These are phyloP conservation scores for Mycena sanguinolenta DNA, from an alignment of 768 basidiomycete species.

Conservation along the genomic window DNA sequence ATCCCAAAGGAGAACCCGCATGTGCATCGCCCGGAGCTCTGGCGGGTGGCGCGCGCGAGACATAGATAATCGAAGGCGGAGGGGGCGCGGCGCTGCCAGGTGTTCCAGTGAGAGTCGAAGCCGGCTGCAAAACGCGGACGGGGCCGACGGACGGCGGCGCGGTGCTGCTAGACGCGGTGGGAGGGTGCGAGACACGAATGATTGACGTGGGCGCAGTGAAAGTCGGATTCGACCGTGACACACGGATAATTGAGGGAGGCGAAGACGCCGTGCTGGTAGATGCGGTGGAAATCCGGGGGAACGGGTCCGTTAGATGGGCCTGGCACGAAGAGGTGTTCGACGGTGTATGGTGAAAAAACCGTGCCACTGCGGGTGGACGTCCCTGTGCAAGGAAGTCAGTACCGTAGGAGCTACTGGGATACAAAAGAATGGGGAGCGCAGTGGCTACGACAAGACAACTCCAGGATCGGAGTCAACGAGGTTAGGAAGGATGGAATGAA, in stretches of 20 bases:
- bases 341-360: slow-evolving; percentile 1
- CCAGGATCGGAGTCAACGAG: too few relatives aligned
- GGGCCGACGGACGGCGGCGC: too few relatives aligned
- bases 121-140: too few relatives aligned
- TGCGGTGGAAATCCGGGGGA: too few relatives aligned
- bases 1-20: slow-evolving; percentile 1
- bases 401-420: background rate
- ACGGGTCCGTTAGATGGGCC: background rate
- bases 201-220: background rate
- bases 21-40: background rate
- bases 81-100: background rate
- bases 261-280: background rate
- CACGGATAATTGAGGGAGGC: too few relatives aligned
- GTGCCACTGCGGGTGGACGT: slow-evolving; percentile 1
- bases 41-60: too few relatives aligned
- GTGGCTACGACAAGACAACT: too few relatives aligned
- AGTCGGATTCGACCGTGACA: too few relatives aligned
- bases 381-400: background rate
- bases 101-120: too few relatives aligned
- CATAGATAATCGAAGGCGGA: background rate
- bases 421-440: background rate
- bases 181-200: too few relatives aligned
- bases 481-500: too few relatives aligned
- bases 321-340: background rate
- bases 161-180: too few relatives aligned